phyloP scores from a whole-genome alignment of 305 asterid species.

The Solanum hybrid region DNA sequence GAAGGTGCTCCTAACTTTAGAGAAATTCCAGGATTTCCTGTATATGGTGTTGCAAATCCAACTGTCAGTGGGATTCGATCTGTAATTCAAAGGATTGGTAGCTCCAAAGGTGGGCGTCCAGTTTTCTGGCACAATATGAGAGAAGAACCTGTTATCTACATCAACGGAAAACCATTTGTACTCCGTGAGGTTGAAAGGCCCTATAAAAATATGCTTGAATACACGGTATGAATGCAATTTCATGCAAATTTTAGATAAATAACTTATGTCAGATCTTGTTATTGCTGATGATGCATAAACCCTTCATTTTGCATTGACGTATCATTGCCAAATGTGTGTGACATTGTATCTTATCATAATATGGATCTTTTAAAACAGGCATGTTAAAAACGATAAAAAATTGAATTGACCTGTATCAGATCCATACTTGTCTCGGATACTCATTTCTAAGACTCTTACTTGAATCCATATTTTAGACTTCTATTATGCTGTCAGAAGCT shows the following conservation, averaged over 20 bases:
- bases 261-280: background rate
- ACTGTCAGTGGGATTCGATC: conserved; percentile 84
- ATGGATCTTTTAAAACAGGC: background rate
- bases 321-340: background rate
- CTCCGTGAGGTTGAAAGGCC: conserved; percentile 99
- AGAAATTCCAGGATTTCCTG: conserved; percentile 91
- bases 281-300: background rate
- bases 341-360: background rate
- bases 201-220: conserved; percentile 95
- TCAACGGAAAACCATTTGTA: conserved; percentile 94
- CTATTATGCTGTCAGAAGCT: background rate
- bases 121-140: conserved; percentile 98
- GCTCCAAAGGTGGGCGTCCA: conserved; percentile 72
- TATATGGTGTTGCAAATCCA: conserved; percentile 97
- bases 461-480: background rate
- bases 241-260: background rate
- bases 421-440: background rate
- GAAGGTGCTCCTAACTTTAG: conserved; percentile 99
- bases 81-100: conserved; percentile 85
- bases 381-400: background rate
- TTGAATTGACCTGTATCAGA: background rate
- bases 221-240: conserved; percentile 56
- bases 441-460: background rate
- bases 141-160: conserved; percentile 96
- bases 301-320: background rate